Conservation (phyloP, 371 early-diverging fungal species). For the Circinella minor region DNA sequence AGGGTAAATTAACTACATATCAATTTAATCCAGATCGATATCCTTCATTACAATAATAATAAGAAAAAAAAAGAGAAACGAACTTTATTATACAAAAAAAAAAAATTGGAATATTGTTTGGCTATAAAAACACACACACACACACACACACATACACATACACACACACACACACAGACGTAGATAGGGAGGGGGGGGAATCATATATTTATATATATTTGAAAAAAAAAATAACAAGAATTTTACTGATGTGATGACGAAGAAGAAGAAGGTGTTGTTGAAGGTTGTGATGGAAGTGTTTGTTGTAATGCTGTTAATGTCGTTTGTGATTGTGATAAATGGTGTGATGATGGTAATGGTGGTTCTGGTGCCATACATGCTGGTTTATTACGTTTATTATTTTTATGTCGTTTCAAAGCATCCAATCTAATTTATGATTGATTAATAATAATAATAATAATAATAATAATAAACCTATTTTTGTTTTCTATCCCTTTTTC, state of each 20-base stretch:
- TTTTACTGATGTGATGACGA: neutral
- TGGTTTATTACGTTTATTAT: slow-evolving; percentile 23
- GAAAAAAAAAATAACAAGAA: too few relatives aligned
- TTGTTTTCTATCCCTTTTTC: too few relatives aligned
- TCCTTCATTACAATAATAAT: slow-evolving; percentile 9
- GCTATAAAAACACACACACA: too few relatives aligned
- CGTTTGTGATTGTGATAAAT: too few relatives aligned
- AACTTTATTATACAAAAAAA: slow-evolving; percentile 7
- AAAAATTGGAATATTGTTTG: neutral
- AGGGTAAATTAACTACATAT: slow-evolving; percentile 20
- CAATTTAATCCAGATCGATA: slow-evolving; percentile 20
- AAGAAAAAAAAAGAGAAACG: neutral
- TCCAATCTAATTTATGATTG: slow-evolving; percentile 25
- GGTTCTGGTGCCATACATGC: slow-evolving; percentile 10
- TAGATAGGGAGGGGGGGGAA: neutral
- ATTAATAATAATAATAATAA: too few relatives aligned
- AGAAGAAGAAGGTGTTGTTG: neutral
- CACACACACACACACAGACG: too few relatives aligned
- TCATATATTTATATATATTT: neutral
- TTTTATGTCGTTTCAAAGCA: slow-evolving; percentile 34
- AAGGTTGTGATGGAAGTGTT: neutral
- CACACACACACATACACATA: too few relatives aligned
- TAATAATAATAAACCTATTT: too few relatives aligned
- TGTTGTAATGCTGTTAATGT: slow-evolving; percentile 1
- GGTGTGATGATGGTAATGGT: neutral